Conservation (phyloP, 495 filamentous ascomycete genomes). For the Lasiosphaeriaceae sp. region DNA sequence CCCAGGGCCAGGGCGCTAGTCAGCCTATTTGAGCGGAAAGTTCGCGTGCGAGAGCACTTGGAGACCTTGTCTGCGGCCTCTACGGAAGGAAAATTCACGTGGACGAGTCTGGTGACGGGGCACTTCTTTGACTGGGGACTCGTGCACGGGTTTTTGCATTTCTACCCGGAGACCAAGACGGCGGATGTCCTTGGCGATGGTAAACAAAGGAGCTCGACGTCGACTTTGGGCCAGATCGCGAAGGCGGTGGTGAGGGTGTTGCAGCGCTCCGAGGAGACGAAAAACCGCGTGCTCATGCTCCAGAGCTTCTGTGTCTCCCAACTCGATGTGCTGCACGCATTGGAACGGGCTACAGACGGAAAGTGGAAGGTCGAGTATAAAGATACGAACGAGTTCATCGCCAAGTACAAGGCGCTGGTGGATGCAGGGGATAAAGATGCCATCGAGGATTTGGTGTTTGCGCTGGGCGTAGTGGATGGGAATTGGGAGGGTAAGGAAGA, state of each 20-base stretch:
- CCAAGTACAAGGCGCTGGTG: conserved; percentile 11
- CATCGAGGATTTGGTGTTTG: conserved; percentile 30
- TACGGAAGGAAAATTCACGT: conserved; percentile 26
- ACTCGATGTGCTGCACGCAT: conserved; percentile 38
- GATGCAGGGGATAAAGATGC: conserved; percentile 16
- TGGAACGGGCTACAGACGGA: conserved; percentile 37
- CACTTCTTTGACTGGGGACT: conserved; percentile 49
- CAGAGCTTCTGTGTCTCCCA: conserved; percentile 42
- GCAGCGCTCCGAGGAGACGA: conserved; percentile 37
- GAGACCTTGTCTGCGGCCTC: conserved; percentile 10
- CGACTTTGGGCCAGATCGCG: conserved; percentile 35
- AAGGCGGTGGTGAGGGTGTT: conserved; percentile 38
- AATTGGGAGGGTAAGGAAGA: conserved; percentile 23
- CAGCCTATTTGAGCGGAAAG: conserved; percentile 30
- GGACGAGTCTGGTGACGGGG: conserved; percentile 39
- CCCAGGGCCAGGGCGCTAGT: conserved; percentile 33
- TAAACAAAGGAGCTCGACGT: conserved; percentile 29
- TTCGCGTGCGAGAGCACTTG: conserved; percentile 16
- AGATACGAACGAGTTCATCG: conserved; percentile 17
- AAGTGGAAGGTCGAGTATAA: conserved; percentile 17
- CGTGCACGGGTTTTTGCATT: conserved; percentile 27
- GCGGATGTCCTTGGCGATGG: conserved; percentile 43
- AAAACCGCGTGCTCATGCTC: conserved; percentile 41
- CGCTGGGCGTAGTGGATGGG: conserved; percentile 23
- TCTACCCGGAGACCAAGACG: conserved; percentile 33